phyloP scores from a whole-genome alignment of 2,329 filamentous ascomycete species.

The Lojkania enalia region DNA sequence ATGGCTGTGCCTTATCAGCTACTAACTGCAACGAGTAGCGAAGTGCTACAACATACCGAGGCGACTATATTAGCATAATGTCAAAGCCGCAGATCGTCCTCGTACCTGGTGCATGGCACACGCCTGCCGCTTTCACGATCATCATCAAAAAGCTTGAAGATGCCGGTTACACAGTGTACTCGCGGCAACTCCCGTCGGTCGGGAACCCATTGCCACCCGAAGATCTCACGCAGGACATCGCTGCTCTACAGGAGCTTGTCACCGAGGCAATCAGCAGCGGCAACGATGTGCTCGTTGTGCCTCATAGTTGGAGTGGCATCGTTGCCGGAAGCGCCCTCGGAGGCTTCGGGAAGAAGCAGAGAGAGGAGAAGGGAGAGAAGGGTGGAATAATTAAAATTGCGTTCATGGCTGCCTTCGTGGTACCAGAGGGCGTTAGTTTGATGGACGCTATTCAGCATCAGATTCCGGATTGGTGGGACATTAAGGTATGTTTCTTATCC shows the following conservation, averaged over 20 bases:
- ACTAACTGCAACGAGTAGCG: too few species aligned
- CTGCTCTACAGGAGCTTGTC: constrained; percentile 36
- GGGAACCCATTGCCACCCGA: constrained; percentile 27
- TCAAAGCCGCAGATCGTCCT: constrained; percentile 42
- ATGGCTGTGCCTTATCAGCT: too few species aligned
- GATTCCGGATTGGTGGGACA: constrained; percentile 31
- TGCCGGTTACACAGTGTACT: constrained; percentile 34
- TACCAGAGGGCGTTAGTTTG: constrained; percentile 41
- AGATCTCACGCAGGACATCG: constrained; percentile 41
- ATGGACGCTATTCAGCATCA: constrained; percentile 30
- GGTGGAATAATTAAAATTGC: constrained; percentile 44
- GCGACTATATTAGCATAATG: neutral
- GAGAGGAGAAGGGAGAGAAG: constrained; percentile 39
- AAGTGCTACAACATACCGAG: too few species aligned
- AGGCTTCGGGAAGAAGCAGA: constrained; percentile 40
- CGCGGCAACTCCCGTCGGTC: constrained; percentile 33
- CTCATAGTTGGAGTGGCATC: constrained; percentile 52
- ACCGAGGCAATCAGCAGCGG: constrained; percentile 43
- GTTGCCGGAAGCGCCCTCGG: constrained; percentile 42
- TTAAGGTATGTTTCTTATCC: constrained; percentile 21
- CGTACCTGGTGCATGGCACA: constrained; percentile 45
- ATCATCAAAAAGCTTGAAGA: constrained; percentile 33
- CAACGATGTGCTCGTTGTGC: constrained; percentile 48
- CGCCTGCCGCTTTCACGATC: constrained; percentile 29
- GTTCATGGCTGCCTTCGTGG: constrained; percentile 44